phyloP scores from a whole-genome alignment of 805 yeast species.

The Jamesozyma rosinii region DNA sequence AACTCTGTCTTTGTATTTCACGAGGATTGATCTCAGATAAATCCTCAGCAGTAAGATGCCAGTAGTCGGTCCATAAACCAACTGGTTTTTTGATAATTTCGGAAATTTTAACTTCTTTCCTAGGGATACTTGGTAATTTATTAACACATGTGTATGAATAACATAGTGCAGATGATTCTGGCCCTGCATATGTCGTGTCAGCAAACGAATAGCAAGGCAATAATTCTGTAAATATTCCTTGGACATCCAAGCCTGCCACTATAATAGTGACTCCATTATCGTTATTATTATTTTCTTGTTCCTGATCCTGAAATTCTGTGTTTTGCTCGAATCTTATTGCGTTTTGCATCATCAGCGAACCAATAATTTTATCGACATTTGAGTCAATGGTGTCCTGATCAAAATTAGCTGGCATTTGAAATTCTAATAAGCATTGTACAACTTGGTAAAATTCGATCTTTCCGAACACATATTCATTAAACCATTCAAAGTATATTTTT shows the following conservation, averaged over 20 bases:
- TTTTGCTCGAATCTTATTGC: slow-evolving; percentile 36
- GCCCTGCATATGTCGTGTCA: slow-evolving; percentile 31
- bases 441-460: slow-evolving; percentile 45
- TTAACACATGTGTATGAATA: slow-evolving; percentile 33
- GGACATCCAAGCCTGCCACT: slow-evolving; percentile 28
- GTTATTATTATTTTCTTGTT: slow-evolving; percentile 17
- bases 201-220: slow-evolving; percentile 29
- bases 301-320: background rate
- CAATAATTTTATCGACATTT: slow-evolving; percentile 41
- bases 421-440: slow-evolving; percentile 42
- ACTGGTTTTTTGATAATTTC: slow-evolving; percentile 30
- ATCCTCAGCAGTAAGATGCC: slow-evolving; percentile 52
- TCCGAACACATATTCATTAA: slow-evolving; percentile 42
- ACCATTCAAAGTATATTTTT: slow-evolving; percentile 42
- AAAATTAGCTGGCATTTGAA: slow-evolving; percentile 41
- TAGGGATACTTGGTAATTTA: slow-evolving; percentile 6
- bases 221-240: slow-evolving; percentile 31
- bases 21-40: slow-evolving; percentile 40
- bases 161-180: slow-evolving; percentile 39
- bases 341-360: slow-evolving; percentile 34
- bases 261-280: slow-evolving; percentile 28
- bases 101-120: slow-evolving; percentile 27
- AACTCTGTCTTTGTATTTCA: slow-evolving; percentile 59
- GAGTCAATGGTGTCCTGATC: slow-evolving; percentile 42
- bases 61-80: slow-evolving; percentile 56